Conservation (phyloP, 2,329 filamentous ascomycete genomes). For the Fusarium sp. region DNA sequence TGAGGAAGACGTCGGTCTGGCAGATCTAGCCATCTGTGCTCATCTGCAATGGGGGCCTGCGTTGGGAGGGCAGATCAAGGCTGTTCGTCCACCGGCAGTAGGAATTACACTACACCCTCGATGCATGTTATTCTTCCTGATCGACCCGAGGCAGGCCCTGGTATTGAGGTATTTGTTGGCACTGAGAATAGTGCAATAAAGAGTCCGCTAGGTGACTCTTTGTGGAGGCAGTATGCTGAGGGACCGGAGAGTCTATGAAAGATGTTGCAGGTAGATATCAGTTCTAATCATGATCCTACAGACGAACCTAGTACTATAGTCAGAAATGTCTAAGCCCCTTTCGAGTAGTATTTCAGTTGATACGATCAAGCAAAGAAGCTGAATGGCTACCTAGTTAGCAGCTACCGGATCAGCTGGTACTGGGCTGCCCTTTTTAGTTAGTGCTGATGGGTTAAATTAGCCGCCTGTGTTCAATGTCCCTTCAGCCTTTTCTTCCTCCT, state of each 20-base stretch:
- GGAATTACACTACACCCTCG: slow-evolving; percentile 15
- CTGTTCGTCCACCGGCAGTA: slow-evolving; percentile 1
- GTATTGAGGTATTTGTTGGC: slow-evolving; percentile 8
- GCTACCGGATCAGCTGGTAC: too few relatives aligned
- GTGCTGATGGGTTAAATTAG: too few relatives aligned
- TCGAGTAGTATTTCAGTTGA: too few relatives aligned
- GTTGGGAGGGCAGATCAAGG: neutral
- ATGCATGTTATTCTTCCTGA: slow-evolving; percentile 14
- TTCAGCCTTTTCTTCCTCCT: too few relatives aligned
- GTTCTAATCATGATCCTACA: too few relatives aligned
- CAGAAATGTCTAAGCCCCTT: too few relatives aligned
- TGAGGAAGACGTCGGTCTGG: neutral
- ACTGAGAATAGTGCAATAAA: slow-evolving; percentile 13
- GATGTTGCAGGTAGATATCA: neutral
- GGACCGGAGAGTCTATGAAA: neutral
- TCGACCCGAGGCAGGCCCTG: slow-evolving; percentile 1
- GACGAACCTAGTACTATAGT: too few relatives aligned
- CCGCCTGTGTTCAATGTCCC: too few relatives aligned
- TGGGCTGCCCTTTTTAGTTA: too few relatives aligned
- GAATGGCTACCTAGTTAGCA: too few relatives aligned
- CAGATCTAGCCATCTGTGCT: slow-evolving; percentile 9
- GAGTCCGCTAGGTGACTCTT: neutral
- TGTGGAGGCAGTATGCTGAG: slow-evolving; percentile 7
- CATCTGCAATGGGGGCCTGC: slow-evolving; percentile 18
- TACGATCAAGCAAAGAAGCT: too few relatives aligned